Percentiles rank a stretch among this genome's conserved stretches.
Evolutionary conservation across 176 grass and related monocot species (phyloP).

Genomic region (Ensete glaucum): DNA sequence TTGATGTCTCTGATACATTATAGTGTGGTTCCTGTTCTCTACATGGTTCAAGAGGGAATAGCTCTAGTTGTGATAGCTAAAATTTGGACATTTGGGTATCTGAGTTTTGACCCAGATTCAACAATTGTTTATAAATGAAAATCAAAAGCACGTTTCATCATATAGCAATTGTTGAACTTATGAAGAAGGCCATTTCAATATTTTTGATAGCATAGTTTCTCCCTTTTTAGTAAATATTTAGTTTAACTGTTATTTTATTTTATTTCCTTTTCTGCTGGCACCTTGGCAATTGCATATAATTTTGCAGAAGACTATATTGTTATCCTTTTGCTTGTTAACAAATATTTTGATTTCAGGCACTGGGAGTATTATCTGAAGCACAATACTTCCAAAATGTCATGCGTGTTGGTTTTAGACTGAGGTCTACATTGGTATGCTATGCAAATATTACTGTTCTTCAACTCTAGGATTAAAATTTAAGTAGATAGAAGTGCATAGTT

Average conservation of each 20-base stretch:
- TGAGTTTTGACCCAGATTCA: too few relatives aligned
- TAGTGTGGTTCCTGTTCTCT: too few relatives aligned
- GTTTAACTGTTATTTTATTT: background rate
- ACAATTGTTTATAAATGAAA: background rate
- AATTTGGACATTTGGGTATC: too few relatives aligned
- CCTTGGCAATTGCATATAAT: background rate
- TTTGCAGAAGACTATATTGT: background rate
- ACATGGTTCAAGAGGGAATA: too few relatives aligned
- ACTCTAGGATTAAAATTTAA: background rate
- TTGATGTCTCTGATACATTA: too few relatives aligned
- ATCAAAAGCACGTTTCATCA: background rate
- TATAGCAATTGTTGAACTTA: background rate
- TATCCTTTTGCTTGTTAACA: background rate
- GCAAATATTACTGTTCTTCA: background rate
- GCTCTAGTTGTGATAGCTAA: too few relatives aligned
- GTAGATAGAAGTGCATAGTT: background rate
- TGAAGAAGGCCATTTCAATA: background rate
- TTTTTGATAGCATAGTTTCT: background rate
- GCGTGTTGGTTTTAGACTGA: conserved; percentile 88
- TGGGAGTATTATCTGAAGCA: conserved; percentile 88
- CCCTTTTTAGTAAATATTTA: background rate
- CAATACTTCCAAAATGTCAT: conserved; percentile 99
- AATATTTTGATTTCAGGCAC: conserved; percentile 28
- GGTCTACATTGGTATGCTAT: conserved; percentile 78
- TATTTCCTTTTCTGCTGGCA: background rate